These are phyloP conservation scores for Flaveria floridana DNA, from an alignment of 140 eudicot species.

Conservation along the genomic window DNA sequence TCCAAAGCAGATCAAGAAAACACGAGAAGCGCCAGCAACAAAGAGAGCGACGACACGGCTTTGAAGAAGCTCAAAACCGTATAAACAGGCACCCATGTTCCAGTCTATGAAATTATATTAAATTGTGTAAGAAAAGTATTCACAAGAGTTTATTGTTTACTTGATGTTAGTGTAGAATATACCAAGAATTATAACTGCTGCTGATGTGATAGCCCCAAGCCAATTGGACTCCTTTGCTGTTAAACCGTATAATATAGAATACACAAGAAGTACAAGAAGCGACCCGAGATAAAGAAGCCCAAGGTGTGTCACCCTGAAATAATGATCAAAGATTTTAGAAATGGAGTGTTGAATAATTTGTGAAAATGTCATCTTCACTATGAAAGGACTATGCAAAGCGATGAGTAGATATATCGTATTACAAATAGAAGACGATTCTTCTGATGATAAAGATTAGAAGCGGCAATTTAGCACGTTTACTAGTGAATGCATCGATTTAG, in stretches of 20 bases:
- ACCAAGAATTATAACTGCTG: conserved; percentile 97
- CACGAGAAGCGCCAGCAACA: conserved; percentile 96
- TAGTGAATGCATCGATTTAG: not conserved
- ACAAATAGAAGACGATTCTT: not conserved
- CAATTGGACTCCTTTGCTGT: conserved; percentile 92
- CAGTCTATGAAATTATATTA: conserved; percentile 53
- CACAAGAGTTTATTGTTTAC: not conserved
- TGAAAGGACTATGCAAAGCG: not conserved
- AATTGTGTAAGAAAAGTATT: conserved; percentile 6
- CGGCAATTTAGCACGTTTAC: not conserved
- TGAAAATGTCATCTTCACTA: not conserved
- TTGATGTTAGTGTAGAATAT: conserved; percentile 23
- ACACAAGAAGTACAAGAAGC: conserved; percentile 81
- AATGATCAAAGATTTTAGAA: not conserved
- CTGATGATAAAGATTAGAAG: not conserved
- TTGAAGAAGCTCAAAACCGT: conserved; percentile 91
- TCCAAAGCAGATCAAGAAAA: conserved; percentile 94
- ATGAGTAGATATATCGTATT: not conserved
- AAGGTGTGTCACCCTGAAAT: conserved; percentile 84
- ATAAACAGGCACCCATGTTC: conserved; percentile 98
- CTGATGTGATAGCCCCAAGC: conserved; percentile 96
- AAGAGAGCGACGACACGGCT: conserved; percentile 87
- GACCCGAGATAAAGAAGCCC: conserved; percentile 89
- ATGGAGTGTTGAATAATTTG: not conserved
- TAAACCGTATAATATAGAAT: conserved; percentile 83